Conservation (phyloP, 495 filamentous ascomycete species). For the Daldinia loculata region DNA sequence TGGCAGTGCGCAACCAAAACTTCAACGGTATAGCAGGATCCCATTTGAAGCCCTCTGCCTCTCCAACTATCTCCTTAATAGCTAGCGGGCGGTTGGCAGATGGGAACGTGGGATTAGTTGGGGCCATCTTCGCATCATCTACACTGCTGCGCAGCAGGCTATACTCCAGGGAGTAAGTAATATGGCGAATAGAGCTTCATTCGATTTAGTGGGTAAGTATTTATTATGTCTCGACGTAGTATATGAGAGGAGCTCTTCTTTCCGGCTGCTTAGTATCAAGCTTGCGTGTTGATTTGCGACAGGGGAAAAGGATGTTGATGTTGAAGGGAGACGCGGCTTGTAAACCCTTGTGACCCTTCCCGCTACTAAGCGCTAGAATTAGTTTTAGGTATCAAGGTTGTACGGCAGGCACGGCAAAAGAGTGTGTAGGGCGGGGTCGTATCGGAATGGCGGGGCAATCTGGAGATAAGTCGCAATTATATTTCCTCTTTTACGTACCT, state of each 20-base stretch:
- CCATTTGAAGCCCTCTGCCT: conserved; percentile 81
- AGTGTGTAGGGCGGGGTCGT: neutral
- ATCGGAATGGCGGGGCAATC: conserved; percentile 11
- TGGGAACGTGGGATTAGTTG: conserved; percentile 1
- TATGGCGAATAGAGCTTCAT: conserved; percentile 12
- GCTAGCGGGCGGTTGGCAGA: conserved; percentile 64
- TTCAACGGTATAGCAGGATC: conserved; percentile 74
- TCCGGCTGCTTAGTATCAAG: conserved; percentile 27
- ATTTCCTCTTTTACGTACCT: neutral
- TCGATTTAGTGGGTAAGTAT: conserved; percentile 9
- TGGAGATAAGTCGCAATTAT: neutral
- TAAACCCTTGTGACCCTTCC: conserved; percentile 1
- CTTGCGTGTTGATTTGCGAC: conserved; percentile 25
- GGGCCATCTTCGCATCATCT: conserved; percentile 31
- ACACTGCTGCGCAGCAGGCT: conserved; percentile 8
- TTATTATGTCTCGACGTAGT: conserved; percentile 4
- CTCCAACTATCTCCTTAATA: conserved; percentile 73
- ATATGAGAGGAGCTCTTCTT: conserved; percentile 7
- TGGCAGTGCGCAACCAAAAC: conserved; percentile 83
- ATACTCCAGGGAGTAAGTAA: conserved; percentile 2
- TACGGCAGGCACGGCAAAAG: neutral
- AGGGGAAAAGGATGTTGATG: conserved; percentile 3
- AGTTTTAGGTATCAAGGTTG: neutral
- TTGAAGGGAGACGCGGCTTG: conserved; percentile 12
- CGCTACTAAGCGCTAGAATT: conserved; percentile 16